Evolutionary conservation across 2,329 filamentous ascomycete genomes (phyloP).

Genomic region (Capronia coronata): DNA sequence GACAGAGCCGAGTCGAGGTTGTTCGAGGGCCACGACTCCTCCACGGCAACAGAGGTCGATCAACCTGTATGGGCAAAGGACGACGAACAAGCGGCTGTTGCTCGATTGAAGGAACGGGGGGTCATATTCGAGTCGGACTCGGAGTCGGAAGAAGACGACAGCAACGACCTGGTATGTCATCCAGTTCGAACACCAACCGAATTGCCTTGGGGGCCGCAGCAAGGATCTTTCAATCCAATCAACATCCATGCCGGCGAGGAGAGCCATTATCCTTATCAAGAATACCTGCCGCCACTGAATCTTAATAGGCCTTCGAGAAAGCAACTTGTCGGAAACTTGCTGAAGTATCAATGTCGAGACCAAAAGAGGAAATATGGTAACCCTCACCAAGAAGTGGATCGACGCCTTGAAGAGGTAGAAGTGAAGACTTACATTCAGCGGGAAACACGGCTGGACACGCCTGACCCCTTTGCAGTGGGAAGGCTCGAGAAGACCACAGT

Average conservation of each 20-base stretch:
- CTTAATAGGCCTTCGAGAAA: constrained; percentile 11
- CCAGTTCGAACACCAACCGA: constrained; percentile 2
- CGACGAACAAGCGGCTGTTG: constrained; percentile 11
- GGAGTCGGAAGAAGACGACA: constrained; percentile 5
- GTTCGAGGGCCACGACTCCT: background rate
- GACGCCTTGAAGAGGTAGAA: background rate
- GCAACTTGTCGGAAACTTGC: constrained; percentile 12
- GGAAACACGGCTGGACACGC: constrained; percentile 1
- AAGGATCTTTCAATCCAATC: constrained; percentile 10
- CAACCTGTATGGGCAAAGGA: background rate
- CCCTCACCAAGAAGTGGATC: constrained; percentile 20
- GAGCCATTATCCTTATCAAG: background rate
- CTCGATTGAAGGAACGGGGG: constrained; percentile 13
- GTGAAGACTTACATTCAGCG: constrained; percentile 11
- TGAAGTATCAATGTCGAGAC: constrained; percentile 15
- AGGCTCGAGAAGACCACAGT: constrained; percentile 9
- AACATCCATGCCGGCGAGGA: constrained; percentile 3
- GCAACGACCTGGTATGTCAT: background rate
- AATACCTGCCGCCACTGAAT: background rate
- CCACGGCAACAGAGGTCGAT: background rate
- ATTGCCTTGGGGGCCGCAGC: constrained; percentile 5
- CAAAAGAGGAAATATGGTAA: constrained; percentile 14
- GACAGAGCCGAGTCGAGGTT: background rate
- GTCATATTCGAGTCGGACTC: constrained; percentile 20
- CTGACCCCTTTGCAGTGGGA: background rate